Evolutionary conservation across 106 monocot species (phyloP).

Genomic region (Phalaenopsis aphrodite): DNA sequence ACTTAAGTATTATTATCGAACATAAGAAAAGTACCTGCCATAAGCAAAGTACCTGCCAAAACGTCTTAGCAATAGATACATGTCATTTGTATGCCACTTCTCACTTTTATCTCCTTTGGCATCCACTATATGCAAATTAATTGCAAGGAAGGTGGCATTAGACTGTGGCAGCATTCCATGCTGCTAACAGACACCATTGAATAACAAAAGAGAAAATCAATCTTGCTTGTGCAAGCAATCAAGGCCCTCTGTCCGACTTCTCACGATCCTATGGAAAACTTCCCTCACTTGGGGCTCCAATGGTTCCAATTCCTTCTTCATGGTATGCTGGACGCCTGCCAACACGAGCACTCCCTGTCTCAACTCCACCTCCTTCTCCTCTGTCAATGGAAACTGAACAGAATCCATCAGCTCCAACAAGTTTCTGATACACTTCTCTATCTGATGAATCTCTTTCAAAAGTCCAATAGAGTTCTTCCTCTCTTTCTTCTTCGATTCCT

Average conservation of each 20-base stretch:
- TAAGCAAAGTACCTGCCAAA: not conserved
- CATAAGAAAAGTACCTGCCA: not conserved
- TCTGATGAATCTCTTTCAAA: slow-evolving; percentile 50
- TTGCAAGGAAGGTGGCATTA: not conserved
- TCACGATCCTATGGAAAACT: slow-evolving; percentile 51
- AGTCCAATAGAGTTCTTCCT: slow-evolving; percentile 42
- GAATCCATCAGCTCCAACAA: slow-evolving; percentile 37
- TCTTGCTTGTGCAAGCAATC: slow-evolving; percentile 19
- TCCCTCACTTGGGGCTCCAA: slow-evolving; percentile 62
- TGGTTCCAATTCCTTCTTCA: slow-evolving; percentile 48
- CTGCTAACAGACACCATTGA: not conserved
- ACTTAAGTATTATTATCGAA: not conserved
- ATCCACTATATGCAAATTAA: not conserved
- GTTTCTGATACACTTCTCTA: slow-evolving; percentile 32
- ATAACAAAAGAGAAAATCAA: not conserved
- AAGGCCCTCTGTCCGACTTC: slow-evolving; percentile 51
- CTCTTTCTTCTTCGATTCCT: slow-evolving; percentile 61
- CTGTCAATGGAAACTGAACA: slow-evolving; percentile 29
- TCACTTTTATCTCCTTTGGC: not conserved
- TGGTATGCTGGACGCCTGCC: slow-evolving; percentile 15
- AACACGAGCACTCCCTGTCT: slow-evolving; percentile 26
- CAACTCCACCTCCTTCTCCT: slow-evolving; percentile 48
- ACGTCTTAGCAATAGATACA: not conserved
- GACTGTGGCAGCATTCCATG: not conserved
- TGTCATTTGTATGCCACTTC: not conserved